Evolutionary conservation across 768 basidiomycete species (phyloP).

Genomic region (Neoboletus subvelutipes): DNA sequence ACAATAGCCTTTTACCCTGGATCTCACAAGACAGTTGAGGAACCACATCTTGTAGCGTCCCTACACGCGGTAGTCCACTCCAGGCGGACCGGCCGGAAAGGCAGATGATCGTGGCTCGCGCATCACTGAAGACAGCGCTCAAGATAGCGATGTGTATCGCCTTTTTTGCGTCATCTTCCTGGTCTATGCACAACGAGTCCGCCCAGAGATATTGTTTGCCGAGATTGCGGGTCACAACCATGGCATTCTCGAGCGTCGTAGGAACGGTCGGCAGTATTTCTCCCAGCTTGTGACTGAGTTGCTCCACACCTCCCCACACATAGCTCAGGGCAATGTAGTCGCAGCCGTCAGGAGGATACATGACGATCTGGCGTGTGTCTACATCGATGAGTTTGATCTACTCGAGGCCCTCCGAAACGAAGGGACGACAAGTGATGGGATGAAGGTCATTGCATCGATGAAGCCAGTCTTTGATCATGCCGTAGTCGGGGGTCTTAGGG

Average conservation of each 20-base stretch:
- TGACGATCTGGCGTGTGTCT: no score
- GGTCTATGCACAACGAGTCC: constrained; percentile 14
- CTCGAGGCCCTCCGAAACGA: no score
- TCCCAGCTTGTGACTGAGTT: constrained; percentile 10
- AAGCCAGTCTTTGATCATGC: no score
- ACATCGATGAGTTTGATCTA: no score
- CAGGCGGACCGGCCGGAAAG: constrained; percentile 6
- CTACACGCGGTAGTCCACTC: constrained; percentile 17
- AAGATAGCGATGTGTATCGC: no score
- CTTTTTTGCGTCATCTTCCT: no score
- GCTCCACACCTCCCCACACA: not conserved
- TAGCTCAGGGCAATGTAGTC: no score
- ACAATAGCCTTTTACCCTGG: constrained; percentile 6
- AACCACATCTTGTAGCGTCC: constrained; percentile 3
- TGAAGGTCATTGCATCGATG: no score
- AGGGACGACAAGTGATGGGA: no score
- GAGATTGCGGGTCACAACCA: constrained; percentile 12
- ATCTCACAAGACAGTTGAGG: constrained; percentile 10
- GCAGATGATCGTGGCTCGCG: constrained; percentile 6
- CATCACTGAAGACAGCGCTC: no score
- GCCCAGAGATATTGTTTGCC: constrained; percentile 20
- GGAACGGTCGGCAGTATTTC: constrained; percentile 10
- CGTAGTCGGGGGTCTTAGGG: no score
- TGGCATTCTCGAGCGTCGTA: constrained; percentile 19
- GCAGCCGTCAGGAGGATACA: no score